phyloP scores from a whole-genome alignment of 306 rosid genomes.

The Vicia sativa region DNA sequence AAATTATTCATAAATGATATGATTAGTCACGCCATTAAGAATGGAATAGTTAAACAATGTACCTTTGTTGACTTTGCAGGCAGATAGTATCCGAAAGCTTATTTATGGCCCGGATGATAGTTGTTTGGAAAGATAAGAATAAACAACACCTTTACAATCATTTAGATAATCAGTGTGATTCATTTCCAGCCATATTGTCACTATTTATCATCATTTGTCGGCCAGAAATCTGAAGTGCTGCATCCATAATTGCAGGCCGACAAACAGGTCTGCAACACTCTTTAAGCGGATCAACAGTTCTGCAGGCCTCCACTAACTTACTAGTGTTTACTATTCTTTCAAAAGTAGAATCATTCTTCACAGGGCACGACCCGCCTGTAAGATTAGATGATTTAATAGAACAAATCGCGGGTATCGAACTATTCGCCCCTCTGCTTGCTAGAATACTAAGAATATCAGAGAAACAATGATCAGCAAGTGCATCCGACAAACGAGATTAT shows the following conservation, averaged over 20 bases:
- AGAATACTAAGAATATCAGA: slow-evolving; percentile 77
- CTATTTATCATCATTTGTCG: slow-evolving; percentile 53
- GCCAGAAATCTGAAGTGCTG: slow-evolving; percentile 84
- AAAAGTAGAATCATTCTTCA: slow-evolving; percentile 70
- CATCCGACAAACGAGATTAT: slow-evolving; percentile 69
- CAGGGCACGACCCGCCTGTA: slow-evolving; percentile 92
- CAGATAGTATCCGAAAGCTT: slow-evolving; percentile 80
- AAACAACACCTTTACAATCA: slow-evolving; percentile 95
- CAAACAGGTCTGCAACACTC: slow-evolving; percentile 97
- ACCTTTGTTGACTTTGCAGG: slow-evolving; percentile 99
- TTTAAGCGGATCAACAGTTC: slow-evolving; percentile 86
- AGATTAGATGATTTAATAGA: slow-evolving; percentile 77
- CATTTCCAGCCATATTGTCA: slow-evolving; percentile 51
- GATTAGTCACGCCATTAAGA: slow-evolving; percentile 16
- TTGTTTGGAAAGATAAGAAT: slow-evolving; percentile 79
- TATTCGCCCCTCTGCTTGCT: slow-evolving; percentile 85
- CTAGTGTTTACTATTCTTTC: slow-evolving; percentile 81
- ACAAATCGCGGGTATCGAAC: slow-evolving; percentile 71
- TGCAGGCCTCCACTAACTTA: slow-evolving; percentile 86
- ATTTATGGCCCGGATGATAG: slow-evolving; percentile 67
- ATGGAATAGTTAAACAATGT: slow-evolving; percentile 1
- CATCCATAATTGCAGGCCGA: slow-evolving; percentile 91
- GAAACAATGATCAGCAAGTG: slow-evolving; percentile 74
- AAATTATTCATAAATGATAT: slow-evolving; percentile 10
- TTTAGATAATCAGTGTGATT: slow-evolving; percentile 67